Conservation (phyloP, 2,329 filamentous ascomycete genomes). For the Trichophyton verrucosum region DNA sequence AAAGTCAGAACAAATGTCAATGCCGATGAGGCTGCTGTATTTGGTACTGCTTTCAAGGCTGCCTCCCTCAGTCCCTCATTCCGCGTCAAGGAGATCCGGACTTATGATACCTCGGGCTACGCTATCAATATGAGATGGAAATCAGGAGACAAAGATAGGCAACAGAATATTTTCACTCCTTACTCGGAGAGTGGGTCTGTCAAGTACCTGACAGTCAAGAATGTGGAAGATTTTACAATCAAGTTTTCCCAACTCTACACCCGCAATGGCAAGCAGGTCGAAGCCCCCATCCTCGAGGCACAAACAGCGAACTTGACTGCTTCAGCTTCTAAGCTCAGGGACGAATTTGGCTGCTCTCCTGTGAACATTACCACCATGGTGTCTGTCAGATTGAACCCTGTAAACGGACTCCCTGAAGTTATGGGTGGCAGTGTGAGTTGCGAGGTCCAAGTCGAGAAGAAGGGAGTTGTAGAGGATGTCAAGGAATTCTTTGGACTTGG, state of each 20-base stretch:
- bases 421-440: constrained; percentile 68
- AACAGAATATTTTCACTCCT: constrained; percentile 73
- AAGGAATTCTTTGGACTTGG: constrained; percentile 96
- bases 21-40: constrained; percentile 89
- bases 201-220: constrained; percentile 76
- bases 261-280: constrained; percentile 31
- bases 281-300: constrained; percentile 53
- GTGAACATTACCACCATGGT: constrained; percentile 72
- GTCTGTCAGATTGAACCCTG: constrained; percentile 55
- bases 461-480: constrained; percentile 80
- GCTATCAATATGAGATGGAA: constrained; percentile 64
- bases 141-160: constrained; percentile 55
- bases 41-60: constrained; percentile 88
- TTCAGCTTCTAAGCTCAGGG: constrained; percentile 64
- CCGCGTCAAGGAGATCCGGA: constrained; percentile 90
- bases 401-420: constrained; percentile 71
- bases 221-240: constrained; percentile 68
- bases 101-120: constrained; percentile 65
- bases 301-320: constrained; percentile 76
- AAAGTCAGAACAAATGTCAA: constrained; percentile 93
- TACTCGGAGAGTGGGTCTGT: constrained; percentile 61
- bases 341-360: constrained; percentile 63
- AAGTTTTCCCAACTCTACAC: constrained; percentile 63
- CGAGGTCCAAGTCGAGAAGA: constrained; percentile 59
- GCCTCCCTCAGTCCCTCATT: constrained; percentile 88